Evolutionary conservation across 2,329 filamentous ascomycete genomes (phyloP), one percentile per base, ranked within the genome.

Genomic region (Trichophyton benhamiae): DNA sequence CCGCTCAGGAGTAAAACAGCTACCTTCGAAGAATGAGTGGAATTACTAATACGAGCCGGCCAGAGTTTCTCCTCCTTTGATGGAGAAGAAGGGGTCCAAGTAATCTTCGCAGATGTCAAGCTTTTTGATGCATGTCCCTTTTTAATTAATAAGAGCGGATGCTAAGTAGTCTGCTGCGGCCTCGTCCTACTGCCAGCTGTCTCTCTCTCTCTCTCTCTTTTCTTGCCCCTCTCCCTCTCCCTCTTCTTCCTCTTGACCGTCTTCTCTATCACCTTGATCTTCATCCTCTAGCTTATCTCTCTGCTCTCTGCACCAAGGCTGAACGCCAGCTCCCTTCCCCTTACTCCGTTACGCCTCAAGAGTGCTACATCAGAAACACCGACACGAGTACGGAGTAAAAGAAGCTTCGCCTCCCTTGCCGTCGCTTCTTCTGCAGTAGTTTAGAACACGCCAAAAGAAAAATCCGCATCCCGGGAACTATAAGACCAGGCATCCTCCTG

Each of bases 41-140:
- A 53, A 53, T 53, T 53, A 53, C 48, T 30, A 53, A 53, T 53
- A 53, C 48, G 48, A 53, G 22, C 48, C 11, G 48, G 48, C 48
- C 48, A 53, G 48, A 53, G 48, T 53, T 53, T 53, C 48, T 27
- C 46, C 48, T 22, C 25, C 48, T 30, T 53, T 15, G 25, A 13
- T 25, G 27, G 17, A 53, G 48, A 30, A 53, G 33, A 36, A 36
- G 33, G 41, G 25, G 48, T 3, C 27, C 22, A 33, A 53, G 27
- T 30, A 30, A 53, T 48, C 13, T 44, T 44, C 13, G 27, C 11
- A 53, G 27, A 13, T 30, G 48, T 53, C 48, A 53, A 53, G 48
- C 48, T 53, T 53, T 53, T 22, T 53, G 48, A 53, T 33, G 48
- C 48, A 30, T 53, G 48, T 53, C 27, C 20, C 22, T 33, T 53